Percentiles rank a stretch among this genome's conserved stretches.
These are phyloP conservation scores for Rhizophora mangle DNA, from an alignment of 345 rosid species.

Conservation along the genomic window DNA sequence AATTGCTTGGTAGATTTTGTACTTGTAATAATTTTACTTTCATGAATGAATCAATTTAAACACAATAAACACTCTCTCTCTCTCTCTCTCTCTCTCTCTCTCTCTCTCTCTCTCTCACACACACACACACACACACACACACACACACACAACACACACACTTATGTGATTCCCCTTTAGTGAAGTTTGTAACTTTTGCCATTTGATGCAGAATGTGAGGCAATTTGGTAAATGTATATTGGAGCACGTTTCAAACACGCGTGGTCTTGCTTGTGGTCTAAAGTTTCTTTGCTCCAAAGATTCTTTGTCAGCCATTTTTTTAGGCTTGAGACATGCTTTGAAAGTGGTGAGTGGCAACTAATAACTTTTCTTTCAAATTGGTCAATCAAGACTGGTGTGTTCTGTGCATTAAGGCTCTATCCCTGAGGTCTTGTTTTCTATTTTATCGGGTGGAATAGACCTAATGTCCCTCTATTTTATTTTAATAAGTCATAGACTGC, in stretches of 20 bases:
- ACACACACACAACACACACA: background rate
- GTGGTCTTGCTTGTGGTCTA: conserved; percentile 78
- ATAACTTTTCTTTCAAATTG: conserved; percentile 17
- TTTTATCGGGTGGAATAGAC: background rate
- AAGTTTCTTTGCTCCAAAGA: conserved; percentile 73
- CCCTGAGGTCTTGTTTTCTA: background rate
- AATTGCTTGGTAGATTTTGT: background rate
- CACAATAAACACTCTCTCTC: background rate
- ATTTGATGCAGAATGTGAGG: conserved; percentile 65
- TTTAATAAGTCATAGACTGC: too few species aligned
- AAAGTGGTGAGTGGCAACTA: conserved; percentile 51
- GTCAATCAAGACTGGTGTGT: conserved; percentile 12
- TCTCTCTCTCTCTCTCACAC: too few species aligned
- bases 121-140: background rate
- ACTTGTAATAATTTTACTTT: background rate
- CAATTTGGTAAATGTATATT: conserved; percentile 79
- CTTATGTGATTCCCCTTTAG: conserved; percentile 12
- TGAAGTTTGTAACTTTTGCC: conserved; percentile 19
- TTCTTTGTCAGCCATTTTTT: conserved; percentile 49
- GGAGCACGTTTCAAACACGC: conserved; percentile 80
- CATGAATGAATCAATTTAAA: conserved; percentile 8
- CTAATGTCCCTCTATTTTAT: too few species aligned
- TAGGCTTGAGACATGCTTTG: conserved; percentile 76
- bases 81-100: too few species aligned
- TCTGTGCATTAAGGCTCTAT: background rate